Evolutionary conservation across 225 moss, liverwort and hornwort species (phyloP).

Genomic region (Marchantia paleacea): DNA sequence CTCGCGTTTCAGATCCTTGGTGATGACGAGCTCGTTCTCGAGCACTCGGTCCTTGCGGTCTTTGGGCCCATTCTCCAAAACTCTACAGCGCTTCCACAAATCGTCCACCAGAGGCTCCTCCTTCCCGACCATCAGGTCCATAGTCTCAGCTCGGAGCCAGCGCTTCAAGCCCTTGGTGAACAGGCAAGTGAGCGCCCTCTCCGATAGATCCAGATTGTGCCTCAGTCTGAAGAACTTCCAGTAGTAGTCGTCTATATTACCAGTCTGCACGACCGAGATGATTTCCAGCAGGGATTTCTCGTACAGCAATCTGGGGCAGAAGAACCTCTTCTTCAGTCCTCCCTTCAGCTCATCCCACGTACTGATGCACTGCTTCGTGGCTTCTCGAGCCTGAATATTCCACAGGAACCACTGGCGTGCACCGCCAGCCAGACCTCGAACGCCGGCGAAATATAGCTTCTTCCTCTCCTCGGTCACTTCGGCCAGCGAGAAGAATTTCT

Average conservation of each 20-base stretch:
- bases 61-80: slow-evolving; percentile 9
- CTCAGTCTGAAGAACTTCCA: slow-evolving; percentile 29
- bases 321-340: slow-evolving; percentile 21
- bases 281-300: slow-evolving; percentile 24
- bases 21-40: slow-evolving; percentile 3
- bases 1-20: slow-evolving; percentile 18
- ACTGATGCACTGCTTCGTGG: slow-evolving; percentile 12
- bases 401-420: slow-evolving; percentile 25
- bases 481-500: slow-evolving; percentile 28
- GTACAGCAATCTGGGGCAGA: slow-evolving; percentile 19
- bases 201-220: slow-evolving; percentile 25
- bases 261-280: slow-evolving; percentile 23
- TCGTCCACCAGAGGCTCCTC: slow-evolving; percentile 19
- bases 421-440: slow-evolving; percentile 17
- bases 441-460: slow-evolving; percentile 23
- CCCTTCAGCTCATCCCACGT: slow-evolving; percentile 22
- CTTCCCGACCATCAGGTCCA: slow-evolving; percentile 20
- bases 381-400: slow-evolving; percentile 15
- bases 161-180: slow-evolving; percentile 22
- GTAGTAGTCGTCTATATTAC: slow-evolving; percentile 25
- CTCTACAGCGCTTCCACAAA: slow-evolving; percentile 25
- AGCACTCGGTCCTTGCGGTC: slow-evolving; percentile 5
- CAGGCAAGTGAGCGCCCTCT: slow-evolving; percentile 22
- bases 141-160: slow-evolving; percentile 20
- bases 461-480: slow-evolving; percentile 21